Conservation (phyloP, 1,139 yeast genomes). For the Candida buenavistaensis region DNA sequence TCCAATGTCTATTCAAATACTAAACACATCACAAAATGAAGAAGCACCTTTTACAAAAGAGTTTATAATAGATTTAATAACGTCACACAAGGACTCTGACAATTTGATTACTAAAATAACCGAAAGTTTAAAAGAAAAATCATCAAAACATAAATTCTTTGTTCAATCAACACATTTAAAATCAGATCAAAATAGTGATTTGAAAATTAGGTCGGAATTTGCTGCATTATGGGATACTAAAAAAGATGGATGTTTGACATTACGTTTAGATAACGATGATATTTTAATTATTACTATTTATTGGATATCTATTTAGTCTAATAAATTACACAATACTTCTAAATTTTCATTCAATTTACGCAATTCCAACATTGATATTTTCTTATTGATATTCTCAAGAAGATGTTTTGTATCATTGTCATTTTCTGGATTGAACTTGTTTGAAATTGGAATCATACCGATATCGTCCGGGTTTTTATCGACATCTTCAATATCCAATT, state of each 20-base stretch:
- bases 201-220: constrained; percentile 25
- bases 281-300: constrained; percentile 26
- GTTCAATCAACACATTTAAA: constrained; percentile 24
- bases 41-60: constrained; percentile 16
- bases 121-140: constrained; percentile 23
- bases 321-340: constrained; percentile 25
- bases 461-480: constrained; percentile 8
- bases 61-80: constrained; percentile 11
- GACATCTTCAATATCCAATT: constrained; percentile 10
- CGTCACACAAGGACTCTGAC: constrained; percentile 2
- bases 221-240: constrained; percentile 43
- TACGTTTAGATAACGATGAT: constrained; percentile 14
- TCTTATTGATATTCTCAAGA: constrained; percentile 18
- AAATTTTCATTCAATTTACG: constrained; percentile 26
- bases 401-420: constrained; percentile 26
- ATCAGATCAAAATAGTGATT: constrained; percentile 13
- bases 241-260: constrained; percentile 36
- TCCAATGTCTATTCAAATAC: constrained; percentile 1
- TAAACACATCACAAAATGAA: constrained; percentile 9
- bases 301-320: constrained; percentile 29
- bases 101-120: constrained; percentile 14
- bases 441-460: neutral
- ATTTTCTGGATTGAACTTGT: constrained; percentile 24
- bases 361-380: constrained; percentile 13
- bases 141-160: constrained; percentile 41